These are phyloP conservation scores for Volvox reticuliferus DNA, from an alignment of 139 green algal genomes.

Conservation along the genomic window DNA sequence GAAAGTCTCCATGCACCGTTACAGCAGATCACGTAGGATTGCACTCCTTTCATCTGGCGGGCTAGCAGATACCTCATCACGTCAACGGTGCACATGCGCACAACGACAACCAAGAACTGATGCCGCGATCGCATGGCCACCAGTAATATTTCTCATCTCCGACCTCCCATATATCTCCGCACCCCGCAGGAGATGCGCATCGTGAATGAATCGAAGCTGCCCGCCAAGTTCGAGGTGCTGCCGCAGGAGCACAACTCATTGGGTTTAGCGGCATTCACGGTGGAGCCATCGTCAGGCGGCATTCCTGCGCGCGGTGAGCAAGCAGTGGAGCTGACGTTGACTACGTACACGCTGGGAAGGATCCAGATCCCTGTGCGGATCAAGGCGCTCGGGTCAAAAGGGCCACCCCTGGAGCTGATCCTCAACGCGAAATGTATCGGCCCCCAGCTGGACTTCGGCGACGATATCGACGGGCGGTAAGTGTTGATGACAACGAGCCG, in stretches of 20 bases:
- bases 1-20: no score
- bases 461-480: conserved; percentile 30
- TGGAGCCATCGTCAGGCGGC: conserved; percentile 59
- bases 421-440: conserved; percentile 76
- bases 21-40: no score
- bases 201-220: conserved; percentile 82
- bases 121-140: no score
- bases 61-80: no score
- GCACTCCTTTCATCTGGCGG: no score
- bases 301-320: conserved; percentile 70
- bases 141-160: no score
- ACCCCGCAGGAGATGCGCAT: conserved; percentile 50
- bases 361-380: conserved; percentile 82
- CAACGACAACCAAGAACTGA: no score
- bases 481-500: no score
- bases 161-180: not conserved
- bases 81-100: no score
- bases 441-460: conserved; percentile 71
- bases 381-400: conserved; percentile 66
- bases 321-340: conserved; percentile 71
- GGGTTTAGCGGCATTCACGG: conserved; percentile 69
- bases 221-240: conserved; percentile 82
- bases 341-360: conserved; percentile 71
- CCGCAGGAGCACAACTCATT: conserved; percentile 73
- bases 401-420: conserved; percentile 70